Base-by-base conservation (phyloP, 441 rosid genomes). In the Bocquillonia castaneifolia region DNA sequence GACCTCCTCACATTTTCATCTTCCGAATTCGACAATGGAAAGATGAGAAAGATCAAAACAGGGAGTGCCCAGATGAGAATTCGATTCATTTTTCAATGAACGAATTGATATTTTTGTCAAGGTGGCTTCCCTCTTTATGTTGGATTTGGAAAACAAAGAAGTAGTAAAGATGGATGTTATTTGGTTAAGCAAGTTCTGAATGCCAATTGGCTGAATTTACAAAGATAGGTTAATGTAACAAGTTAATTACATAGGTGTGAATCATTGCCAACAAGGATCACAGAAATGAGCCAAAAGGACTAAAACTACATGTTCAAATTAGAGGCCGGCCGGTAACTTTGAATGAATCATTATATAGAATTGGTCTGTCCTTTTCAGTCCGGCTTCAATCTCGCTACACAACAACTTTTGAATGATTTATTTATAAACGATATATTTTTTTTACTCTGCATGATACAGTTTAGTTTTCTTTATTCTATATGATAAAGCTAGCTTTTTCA, bases 191-290 rank as follows among this genome's bases (percentile, higher is more conserved):
- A 69, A 25, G 25, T 57, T 51, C 12, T 29, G 53, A 64, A 52
- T 69, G 82, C 73, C 82, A 74, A 34, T 20, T 79, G 87, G 75
- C 81, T 73, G 82, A 76, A 66, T 67, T 79, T 64, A 53, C 75
- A 32, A 79, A 56, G 81, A 18, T 3, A 40, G 22, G 15, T n/a
- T 6, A n/a, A n/a, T 44, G 39, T 14, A 40, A n/a, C n/a, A n/a
- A n/a, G n/a, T n/a, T n/a, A n/a, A 60, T 60, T 25, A 13, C 60
- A 55, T 67, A 20, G 45, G 60, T 23, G 62, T 26, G 29, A n/a
- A n/a, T n/a, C n/a, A 44, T 32, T 32, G 63, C 37, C 37, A 62
- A 67, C 1, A 44, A 67, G 40, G 47, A 10, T 47, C 5, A 1
- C 0, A 14, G 61, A 65, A 58, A 64, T 39, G 58, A 26, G 71